Conservation (phyloP, 1,284 basidiomycete genomes). For the Coniferiporia sulphurascens region DNA sequence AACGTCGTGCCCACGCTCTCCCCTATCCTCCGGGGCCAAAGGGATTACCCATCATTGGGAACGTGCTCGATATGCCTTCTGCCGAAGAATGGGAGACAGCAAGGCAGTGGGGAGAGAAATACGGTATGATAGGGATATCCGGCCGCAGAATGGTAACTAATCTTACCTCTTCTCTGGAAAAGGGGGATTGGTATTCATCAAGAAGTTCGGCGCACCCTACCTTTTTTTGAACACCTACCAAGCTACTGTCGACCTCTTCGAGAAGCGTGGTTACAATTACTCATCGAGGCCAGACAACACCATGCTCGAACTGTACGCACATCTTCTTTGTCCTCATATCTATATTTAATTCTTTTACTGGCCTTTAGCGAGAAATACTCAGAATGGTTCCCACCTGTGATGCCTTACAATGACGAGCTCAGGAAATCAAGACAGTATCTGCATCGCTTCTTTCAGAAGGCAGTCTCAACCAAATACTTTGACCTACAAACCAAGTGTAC, state of each 20-base stretch:
- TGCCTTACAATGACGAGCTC: slow-evolving; percentile 1
- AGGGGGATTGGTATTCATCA: slow-evolving; percentile 23
- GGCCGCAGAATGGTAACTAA: background rate
- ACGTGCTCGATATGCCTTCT: slow-evolving; percentile 19
- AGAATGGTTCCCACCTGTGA: background rate
- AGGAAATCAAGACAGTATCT: background rate
- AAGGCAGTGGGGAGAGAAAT: slow-evolving; percentile 19
- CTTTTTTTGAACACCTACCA: slow-evolving; percentile 23
- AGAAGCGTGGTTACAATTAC: slow-evolving; percentile 22
- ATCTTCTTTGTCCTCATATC: background rate
- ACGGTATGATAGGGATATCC: slow-evolving; percentile 11
- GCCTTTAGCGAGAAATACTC: background rate
- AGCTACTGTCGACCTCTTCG: slow-evolving; percentile 22
- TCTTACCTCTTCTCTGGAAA: background rate
- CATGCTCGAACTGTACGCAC: slow-evolving; percentile 10
- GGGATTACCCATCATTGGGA: slow-evolving; percentile 20
- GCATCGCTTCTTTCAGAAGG: slow-evolving; percentile 6
- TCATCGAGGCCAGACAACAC: slow-evolving; percentile 21
- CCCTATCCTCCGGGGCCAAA: slow-evolving; percentile 19
- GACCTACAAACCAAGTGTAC: background rate
- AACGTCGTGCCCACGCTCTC: background rate
- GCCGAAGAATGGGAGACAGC: slow-evolving; percentile 14
- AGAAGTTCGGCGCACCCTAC: slow-evolving; percentile 20
- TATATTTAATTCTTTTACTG: background rate
- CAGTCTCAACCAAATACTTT: background rate